Base-by-base conservation (phyloP, 2,329 filamentous ascomycete species). In the Colletotrichum sp. region DNA sequence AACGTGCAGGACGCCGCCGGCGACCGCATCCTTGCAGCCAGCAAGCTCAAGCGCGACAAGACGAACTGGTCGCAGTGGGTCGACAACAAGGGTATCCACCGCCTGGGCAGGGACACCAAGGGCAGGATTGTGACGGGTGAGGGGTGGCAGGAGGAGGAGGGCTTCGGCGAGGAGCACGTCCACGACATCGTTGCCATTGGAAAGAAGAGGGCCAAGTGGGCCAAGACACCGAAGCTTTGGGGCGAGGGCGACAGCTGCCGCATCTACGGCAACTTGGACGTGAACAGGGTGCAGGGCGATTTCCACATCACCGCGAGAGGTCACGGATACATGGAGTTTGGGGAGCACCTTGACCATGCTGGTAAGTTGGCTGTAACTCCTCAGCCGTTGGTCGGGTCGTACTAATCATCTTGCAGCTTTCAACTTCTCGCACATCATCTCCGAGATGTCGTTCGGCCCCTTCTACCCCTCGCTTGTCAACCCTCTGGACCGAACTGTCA, bases 381-480 rank as follows among this genome's bases (percentile, higher is more conserved):
- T 60, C n/a, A 16, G 22, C 9, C 32, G 30, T 13, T 8, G n/a
- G 44, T 8, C 8, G 8, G 22, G 44, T 19, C 16, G 15, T 25
- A 68, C 66, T 68, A 36, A 77, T 67, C 22, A 27, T 32, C 13
- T 15, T n/a, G 8, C 80, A 96, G 95, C 90, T 27, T 98, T 99
- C 90, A 98, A 99, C 90, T 99, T 99, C 90, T 96, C 95, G 36
- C 97, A 99, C 87, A 93, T 98, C 84, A 92, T 99, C 87, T 96
- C 94, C 81, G 97, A 99, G 85, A 92, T 99, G 80, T 98, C 96
- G 74, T 99, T 98, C 85, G 97, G 97, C 6, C 94, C 96, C n/a
- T 98, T 96, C 87, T 98, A 98, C 87, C 96, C 97, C 1, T 95
- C 94, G 30, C 93, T 99, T 71, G 91, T 94, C 81, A 99, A 99